Conservation (phyloP, 148 eudicot species). For the Heliosperma pusillum region DNA sequence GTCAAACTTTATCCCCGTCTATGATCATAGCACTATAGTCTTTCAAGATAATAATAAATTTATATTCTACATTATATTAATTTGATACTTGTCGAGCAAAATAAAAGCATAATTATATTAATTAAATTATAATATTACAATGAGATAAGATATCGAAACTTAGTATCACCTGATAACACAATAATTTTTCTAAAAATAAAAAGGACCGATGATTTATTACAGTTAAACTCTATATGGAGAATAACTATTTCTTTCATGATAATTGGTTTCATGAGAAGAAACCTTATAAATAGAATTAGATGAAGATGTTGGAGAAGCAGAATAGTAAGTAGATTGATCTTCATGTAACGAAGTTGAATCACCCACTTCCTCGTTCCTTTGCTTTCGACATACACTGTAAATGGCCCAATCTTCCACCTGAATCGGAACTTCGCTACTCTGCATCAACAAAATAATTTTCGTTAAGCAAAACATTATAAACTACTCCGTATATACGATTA, state of each 20-base stretch:
- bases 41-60: no score
- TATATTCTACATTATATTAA: no score
- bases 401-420: slow-evolving; percentile 50
- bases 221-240: not conserved
- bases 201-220: not conserved
- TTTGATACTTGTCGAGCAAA: not conserved
- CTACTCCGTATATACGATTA: no score
- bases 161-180: no score
- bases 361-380: slow-evolving; percentile 19
- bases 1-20: not conserved
- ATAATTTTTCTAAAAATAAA: not conserved
- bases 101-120: not conserved
- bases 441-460: slow-evolving; percentile 1
- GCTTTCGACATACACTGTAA: slow-evolving; percentile 46
- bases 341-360: slow-evolving; percentile 2
- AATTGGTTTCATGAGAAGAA: slow-evolving; percentile 27
- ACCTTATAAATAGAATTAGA: slow-evolving; percentile 36
- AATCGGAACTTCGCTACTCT: slow-evolving; percentile 24
- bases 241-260: slow-evolving; percentile 22
- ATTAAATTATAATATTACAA: not conserved
- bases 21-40: no score
- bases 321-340: slow-evolving; percentile 5
- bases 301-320: slow-evolving; percentile 37
- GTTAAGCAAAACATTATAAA: no score
- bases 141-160: no score